These are phyloP conservation scores for Coemansia sp. DNA, from an alignment of 192 early-diverging fungal genomes.

Conservation along the genomic window DNA sequence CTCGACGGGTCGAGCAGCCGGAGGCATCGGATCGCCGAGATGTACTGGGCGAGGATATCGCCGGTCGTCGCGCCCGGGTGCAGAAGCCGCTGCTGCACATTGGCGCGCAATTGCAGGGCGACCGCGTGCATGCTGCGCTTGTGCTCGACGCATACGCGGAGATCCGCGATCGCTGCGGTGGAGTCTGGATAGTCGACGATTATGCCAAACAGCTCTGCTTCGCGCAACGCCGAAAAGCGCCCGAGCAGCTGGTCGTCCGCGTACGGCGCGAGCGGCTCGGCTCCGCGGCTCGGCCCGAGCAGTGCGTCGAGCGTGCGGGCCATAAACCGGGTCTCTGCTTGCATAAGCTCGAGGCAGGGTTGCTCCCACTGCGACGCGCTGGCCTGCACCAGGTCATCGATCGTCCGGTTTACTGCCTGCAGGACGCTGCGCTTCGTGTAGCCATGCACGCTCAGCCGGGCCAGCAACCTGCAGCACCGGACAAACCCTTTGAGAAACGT, in stretches of 20 bases:
- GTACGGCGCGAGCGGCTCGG: background rate
- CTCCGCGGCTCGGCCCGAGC: background rate
- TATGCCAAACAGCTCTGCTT: slow-evolving; percentile 66
- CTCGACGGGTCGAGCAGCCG: slow-evolving; percentile 67
- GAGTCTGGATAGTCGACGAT: slow-evolving; percentile 73
- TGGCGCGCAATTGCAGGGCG: slow-evolving; percentile 19
- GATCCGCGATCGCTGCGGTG: slow-evolving; percentile 57
- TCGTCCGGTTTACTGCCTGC: slow-evolving; percentile 9
- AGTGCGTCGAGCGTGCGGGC: slow-evolving; percentile 14
- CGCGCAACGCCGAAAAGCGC: slow-evolving; percentile 36
- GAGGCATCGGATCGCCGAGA: slow-evolving; percentile 67
- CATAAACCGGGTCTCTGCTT: background rate
- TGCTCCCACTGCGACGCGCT: slow-evolving; percentile 17
- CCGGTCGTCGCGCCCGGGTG: slow-evolving; percentile 71
- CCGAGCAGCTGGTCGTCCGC: slow-evolving; percentile 7
- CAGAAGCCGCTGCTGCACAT: slow-evolving; percentile 57
- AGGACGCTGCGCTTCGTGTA: background rate
- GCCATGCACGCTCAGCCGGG: background rate
- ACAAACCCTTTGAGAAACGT: slow-evolving; percentile 10
- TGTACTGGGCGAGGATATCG: slow-evolving; percentile 70
- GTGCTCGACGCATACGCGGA: slow-evolving; percentile 49
- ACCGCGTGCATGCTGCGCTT: slow-evolving; percentile 20
- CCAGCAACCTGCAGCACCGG: slow-evolving; percentile 11
- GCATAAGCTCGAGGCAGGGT: slow-evolving; percentile 6
- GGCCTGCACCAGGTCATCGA: slow-evolving; percentile 3